Base-by-base conservation (phyloP, 441 rosid species). In the Omphalea diandra region DNA sequence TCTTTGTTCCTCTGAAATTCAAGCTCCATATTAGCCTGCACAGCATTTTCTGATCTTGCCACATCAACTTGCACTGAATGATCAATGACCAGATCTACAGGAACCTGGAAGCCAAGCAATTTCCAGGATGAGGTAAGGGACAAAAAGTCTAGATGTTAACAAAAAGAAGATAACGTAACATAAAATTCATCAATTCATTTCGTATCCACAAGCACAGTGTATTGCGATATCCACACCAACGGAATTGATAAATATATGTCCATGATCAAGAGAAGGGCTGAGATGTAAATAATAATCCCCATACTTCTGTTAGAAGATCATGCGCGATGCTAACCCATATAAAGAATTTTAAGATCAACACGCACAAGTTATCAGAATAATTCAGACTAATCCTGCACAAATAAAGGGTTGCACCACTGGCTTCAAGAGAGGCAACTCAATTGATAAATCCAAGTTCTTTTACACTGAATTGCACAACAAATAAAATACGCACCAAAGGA, bases 11-110 rank as follows among this genome's bases (percentile, higher is more conserved):
- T 91, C 78, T 84, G 88, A 80, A 96, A 96, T 74, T 96, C 99
- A 69, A 89, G 80, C 79, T 90, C 97, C 97, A 96, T 96, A 63
- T 96, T 96, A 29, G 90, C 94, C 75, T 96, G 94, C 69, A 93
- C 97, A 40, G 99, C 98, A 63, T 93, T 96, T 80, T 88, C 97
- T 59, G 97, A 87, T 73, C 97, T 79, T 63, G 99, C 77, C 56
- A 96, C 98, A 76, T 96, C 99, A 77, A 96, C 99, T 83, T 95
- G 99, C 75, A 95, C 97, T 0, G 99, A 95, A 82, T 95, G 99
- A 70, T 95, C 99, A 80, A 95, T 85, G 55, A 96, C 98, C 31
- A 96, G 96, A 85, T 93, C 98, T n/a, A 93, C 98, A 24, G 99
- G 99, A 82, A 96, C 97, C 98, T 93, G 88, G 69, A 79, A 36